Evolutionary conservation across 176 grass and related monocot genomes (phyloP), one percentile per base, ranked within the genome.

Genomic region (Oryza nivara): DNA sequence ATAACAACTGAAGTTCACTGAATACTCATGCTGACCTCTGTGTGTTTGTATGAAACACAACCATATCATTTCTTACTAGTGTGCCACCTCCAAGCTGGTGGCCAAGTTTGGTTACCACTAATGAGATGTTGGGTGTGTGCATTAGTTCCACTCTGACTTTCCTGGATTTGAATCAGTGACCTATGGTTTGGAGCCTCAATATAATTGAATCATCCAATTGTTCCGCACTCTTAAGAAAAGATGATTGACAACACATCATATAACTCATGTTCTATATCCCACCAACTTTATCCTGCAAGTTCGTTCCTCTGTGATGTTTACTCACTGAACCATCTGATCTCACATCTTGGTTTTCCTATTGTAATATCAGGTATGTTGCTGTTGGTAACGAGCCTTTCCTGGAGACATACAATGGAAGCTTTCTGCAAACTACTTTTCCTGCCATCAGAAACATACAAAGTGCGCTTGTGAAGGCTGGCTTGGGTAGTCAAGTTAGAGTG

Each of bases 381-480:
- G 96, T 99, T 74, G 96, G 96, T 74, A 96, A 99, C 11, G 96
- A 99, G 79, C 96, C 96, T 81, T 99, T 99, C 85, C 79, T 99
- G 88, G 72, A 91, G 81, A 95, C 96, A 79, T 99, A 99, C 93
- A 99, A 99, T 52, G 93, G 96, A 73, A 99, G 93, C 79, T 99
- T 96, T 83, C 89, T 99, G 49, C 96, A 96, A 76, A 91, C 93
- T 1, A 99, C 96, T 36, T 99, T 92, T 89, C 96, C 96, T 26
- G 91, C 96, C 43, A 87, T 99, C 66, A 83, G 44, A 47, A 99
- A 96, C 65, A 90, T 99, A 45, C 96, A 99, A 76, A 52, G 84
- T 8, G 96, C 96, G 51, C 96, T 99, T 43, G 85, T 91, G 86
- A 99, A 88, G 58, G 93, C 96, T 19, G 96, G 91, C 26, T 75